A percentile compares a stretch with the other conserved stretches of the same genome.
These are phyloP conservation scores for Rhododendron williamsianum DNA, from an alignment of 148 eudicot species.

Conservation along the genomic window DNA sequence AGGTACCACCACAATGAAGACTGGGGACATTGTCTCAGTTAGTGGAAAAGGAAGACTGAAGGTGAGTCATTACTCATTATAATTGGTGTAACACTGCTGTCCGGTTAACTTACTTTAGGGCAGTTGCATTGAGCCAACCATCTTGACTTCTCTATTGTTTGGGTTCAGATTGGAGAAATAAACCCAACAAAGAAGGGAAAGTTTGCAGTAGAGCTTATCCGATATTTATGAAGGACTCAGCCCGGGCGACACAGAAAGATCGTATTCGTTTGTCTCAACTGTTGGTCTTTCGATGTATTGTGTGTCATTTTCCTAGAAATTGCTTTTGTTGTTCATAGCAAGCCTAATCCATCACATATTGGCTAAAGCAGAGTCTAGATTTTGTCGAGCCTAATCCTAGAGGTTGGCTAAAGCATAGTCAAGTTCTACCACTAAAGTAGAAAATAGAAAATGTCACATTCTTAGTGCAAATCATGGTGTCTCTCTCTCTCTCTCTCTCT, in stretches of 20 bases:
- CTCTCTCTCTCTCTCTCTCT: too few species aligned
- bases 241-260: neutral
- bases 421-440: neutral
- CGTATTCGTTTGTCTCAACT: neutral
- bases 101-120: neutral
- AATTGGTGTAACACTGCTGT: neutral
- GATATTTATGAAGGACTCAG: constrained; percentile 30
- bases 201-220: constrained; percentile 74
- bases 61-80: constrained; percentile 32
- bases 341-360: neutral
- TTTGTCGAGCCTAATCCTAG: neutral
- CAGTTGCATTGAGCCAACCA: neutral
- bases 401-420: too few species aligned
- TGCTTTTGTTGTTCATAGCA: neutral
- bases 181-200: constrained; percentile 75
- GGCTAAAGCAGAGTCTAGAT: neutral
- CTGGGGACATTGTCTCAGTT: constrained; percentile 78
- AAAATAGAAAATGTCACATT: too few species aligned
- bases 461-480: neutral
- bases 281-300: neutral
- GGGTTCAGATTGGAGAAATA: constrained; percentile 78
- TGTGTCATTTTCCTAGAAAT: neutral
- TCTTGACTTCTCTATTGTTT: neutral
- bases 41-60: constrained; percentile 83
- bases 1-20: constrained; percentile 57